A percentile compares a stretch with the other conserved stretches of the same genome.
phyloP scores from a whole-genome alignment of 805 yeast species.

The Hanseniaspora taiwanica region DNA sequence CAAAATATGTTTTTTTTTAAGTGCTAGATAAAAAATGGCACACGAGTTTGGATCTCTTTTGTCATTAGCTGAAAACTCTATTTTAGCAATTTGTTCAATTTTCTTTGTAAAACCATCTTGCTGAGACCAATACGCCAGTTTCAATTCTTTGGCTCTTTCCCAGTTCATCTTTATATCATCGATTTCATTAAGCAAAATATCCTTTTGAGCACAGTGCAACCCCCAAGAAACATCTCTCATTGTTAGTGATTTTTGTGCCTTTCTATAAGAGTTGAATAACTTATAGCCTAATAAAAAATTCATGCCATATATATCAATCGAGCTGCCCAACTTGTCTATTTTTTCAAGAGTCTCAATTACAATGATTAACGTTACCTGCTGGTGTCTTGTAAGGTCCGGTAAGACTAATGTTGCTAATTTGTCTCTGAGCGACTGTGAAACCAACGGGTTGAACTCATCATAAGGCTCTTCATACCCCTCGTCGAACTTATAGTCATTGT shows the following conservation, averaged over 20 bases:
- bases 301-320: constrained; percentile 41
- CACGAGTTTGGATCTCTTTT: constrained; percentile 61
- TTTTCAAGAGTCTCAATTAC: constrained; percentile 52
- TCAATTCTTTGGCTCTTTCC: constrained; percentile 44
- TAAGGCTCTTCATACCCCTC: constrained; percentile 24
- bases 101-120: constrained; percentile 32
- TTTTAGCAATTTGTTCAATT: constrained; percentile 59
- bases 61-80: constrained; percentile 45
- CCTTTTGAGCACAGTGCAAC: constrained; percentile 66
- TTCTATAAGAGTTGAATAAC: constrained; percentile 43
- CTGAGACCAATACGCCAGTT: constrained; percentile 61
- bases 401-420: constrained; percentile 50
- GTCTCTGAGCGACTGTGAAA: constrained; percentile 39
- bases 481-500: constrained; percentile 15
- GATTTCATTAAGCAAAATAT: constrained; percentile 38
- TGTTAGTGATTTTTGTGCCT: constrained; percentile 38
- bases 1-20: constrained; percentile 63
- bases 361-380: constrained; percentile 68
- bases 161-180: constrained; percentile 37
- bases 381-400: constrained; percentile 81
- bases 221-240: constrained; percentile 88
- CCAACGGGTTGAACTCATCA: constrained; percentile 27
- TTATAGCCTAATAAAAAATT: constrained; percentile 61
- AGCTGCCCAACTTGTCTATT: constrained; percentile 29
- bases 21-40: constrained; percentile 63